phyloP scores from a whole-genome alignment of 192 early-diverging fungal species.

The Dissophora globulifera region DNA sequence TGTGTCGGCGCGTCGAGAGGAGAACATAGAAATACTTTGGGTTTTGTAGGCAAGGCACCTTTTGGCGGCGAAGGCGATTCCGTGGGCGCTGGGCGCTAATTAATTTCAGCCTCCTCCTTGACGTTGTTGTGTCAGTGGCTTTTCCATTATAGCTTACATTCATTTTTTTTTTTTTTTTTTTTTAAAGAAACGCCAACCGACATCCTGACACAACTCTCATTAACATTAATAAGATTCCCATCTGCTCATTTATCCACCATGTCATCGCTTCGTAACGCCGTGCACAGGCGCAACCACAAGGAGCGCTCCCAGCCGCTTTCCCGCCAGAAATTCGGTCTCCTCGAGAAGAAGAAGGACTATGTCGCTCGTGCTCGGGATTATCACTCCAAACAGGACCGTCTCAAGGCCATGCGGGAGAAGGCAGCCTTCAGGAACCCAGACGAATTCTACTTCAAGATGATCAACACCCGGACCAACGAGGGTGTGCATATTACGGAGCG shows the following conservation, averaged over 20 bases:
- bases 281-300: slow-evolving; percentile 88
- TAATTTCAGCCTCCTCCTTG: too few relatives aligned
- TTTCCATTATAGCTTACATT: neutral
- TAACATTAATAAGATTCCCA: too few relatives aligned
- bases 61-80: too few relatives aligned
- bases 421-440: slow-evolving; percentile 92
- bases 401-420: slow-evolving; percentile 88
- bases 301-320: slow-evolving; percentile 82
- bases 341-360: slow-evolving; percentile 99
- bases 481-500: slow-evolving; percentile 84
- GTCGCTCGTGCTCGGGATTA: slow-evolving; percentile 92
- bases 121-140: too few relatives aligned
- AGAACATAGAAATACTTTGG: too few relatives aligned
- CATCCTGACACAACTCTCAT: too few relatives aligned
- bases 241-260: too few relatives aligned
- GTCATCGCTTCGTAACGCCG: slow-evolving; percentile 83
- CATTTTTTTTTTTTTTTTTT: slow-evolving; percentile 4
- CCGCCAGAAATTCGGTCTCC: slow-evolving; percentile 76
- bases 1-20: too few relatives aligned
- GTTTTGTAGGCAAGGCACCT: too few relatives aligned
- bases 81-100: too few relatives aligned
- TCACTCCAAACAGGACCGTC: slow-evolving; percentile 84
- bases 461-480: slow-evolving; percentile 83
- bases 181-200: too few relatives aligned
- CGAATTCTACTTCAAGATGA: slow-evolving; percentile 99